These are phyloP conservation scores for Leccinum pachyderme DNA, from an alignment of 1,284 basidiomycete species.

Conservation along the genomic window DNA sequence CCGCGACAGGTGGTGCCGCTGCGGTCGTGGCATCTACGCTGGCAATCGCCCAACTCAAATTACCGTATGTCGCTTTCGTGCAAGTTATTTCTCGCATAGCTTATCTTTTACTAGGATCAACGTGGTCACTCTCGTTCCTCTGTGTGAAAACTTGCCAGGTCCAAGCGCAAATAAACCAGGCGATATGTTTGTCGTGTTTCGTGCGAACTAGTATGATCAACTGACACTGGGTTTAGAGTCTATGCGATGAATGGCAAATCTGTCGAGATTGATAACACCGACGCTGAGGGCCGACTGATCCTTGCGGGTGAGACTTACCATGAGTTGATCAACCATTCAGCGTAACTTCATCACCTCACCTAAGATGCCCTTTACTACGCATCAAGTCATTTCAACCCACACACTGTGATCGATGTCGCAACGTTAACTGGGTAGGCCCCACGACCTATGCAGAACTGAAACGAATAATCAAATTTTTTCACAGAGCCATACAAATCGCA, in stretches of 20 bases:
- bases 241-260: conserved; percentile 89
- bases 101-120: conserved; percentile 55
- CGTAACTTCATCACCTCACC: conserved; percentile 5
- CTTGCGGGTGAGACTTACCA: conserved; percentile 51
- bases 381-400: conserved; percentile 76
- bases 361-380: conserved; percentile 85
- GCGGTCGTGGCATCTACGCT: conserved; percentile 70
- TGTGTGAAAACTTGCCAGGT: conserved; percentile 88
- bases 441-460: neutral
- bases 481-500: conserved; percentile 64
- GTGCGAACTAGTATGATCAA: neutral
- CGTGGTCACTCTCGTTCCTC: conserved; percentile 67
- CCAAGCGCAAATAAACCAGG: conserved; percentile 88
- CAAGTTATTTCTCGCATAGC: neutral
- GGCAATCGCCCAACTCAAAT: conserved; percentile 77
- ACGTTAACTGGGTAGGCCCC: conserved; percentile 65
- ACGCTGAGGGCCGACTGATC: conserved; percentile 83
- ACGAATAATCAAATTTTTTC: neutral
- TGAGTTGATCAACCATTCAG: neutral
- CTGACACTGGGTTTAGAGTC: conserved; percentile 44
- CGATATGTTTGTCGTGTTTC: conserved; percentile 55
- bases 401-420: conserved; percentile 84
- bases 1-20: conserved; percentile 66
- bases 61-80: conserved; percentile 55
- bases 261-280: conserved; percentile 87